phyloP scores from a whole-genome alignment of 2,329 filamentous ascomycete species.

The Clonostachys sp. region DNA sequence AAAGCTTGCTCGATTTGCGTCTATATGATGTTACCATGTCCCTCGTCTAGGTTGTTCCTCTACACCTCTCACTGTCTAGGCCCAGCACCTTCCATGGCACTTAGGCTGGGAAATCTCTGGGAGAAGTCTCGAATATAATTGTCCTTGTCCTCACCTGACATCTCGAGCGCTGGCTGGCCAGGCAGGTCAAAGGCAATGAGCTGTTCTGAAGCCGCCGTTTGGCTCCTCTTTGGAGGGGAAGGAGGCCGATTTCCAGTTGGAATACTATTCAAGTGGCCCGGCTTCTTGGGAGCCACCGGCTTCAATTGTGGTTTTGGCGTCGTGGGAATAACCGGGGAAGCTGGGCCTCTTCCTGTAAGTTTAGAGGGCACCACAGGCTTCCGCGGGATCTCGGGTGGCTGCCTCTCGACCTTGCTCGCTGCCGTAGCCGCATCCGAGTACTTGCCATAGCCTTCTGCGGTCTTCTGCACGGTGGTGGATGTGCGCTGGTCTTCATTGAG shows the following conservation, averaged over 20 bases:
- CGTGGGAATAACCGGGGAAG: slow-evolving; percentile 2
- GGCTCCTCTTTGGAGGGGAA: slow-evolving; percentile 38
- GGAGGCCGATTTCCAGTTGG: slow-evolving; percentile 33
- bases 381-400: slow-evolving; percentile 38
- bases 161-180: slow-evolving; percentile 45
- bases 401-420: slow-evolving; percentile 28
- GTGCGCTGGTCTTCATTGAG: slow-evolving; percentile 70
- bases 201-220: slow-evolving; percentile 19
- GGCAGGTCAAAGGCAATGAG: slow-evolving; percentile 40
- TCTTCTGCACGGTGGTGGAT: slow-evolving; percentile 50
- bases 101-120: slow-evolving; percentile 81
- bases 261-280: slow-evolving; percentile 54
- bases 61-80: slow-evolving; percentile 5
- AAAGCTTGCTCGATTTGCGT: background rate
- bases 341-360: slow-evolving; percentile 2
- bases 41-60: background rate
- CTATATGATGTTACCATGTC: background rate
- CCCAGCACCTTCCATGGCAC: slow-evolving; percentile 68
- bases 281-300: slow-evolving; percentile 57
- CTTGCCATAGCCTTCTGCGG: slow-evolving; percentile 84
- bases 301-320: slow-evolving; percentile 22
- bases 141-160: slow-evolving; percentile 53
- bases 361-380: slow-evolving; percentile 39
- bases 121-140: slow-evolving; percentile 71
- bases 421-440: slow-evolving; percentile 59